phyloP scores from a whole-genome alignment of 2,329 filamentous ascomycete species.

The Cercospora zeae-maydis region DNA sequence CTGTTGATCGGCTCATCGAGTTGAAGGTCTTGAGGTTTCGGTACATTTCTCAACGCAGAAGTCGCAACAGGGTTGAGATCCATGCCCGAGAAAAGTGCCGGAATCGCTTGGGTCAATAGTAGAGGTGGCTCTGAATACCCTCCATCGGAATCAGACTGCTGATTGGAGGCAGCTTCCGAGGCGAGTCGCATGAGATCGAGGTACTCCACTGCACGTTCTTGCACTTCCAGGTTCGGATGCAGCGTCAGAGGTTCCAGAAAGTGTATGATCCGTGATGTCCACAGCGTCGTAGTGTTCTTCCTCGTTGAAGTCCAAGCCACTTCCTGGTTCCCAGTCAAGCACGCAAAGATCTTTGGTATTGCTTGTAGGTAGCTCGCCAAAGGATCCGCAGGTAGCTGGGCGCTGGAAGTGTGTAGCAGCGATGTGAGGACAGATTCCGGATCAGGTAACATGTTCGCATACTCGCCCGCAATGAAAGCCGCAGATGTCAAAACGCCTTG shows the following conservation, averaged over 20 bases:
- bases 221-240: conserved; percentile 87
- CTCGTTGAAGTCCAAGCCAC: conserved; percentile 68
- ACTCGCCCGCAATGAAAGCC: conserved; percentile 87
- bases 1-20: conserved; percentile 78
- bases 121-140: conserved; percentile 74
- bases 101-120: conserved; percentile 84
- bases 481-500: conserved; percentile 68
- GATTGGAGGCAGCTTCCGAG: conserved; percentile 71
- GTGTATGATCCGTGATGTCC: conserved; percentile 77
- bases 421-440: conserved; percentile 70
- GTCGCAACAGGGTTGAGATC: conserved; percentile 88
- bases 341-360: conserved; percentile 77
- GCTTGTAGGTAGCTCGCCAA: conserved; percentile 81
- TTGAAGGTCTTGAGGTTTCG: conserved; percentile 69
- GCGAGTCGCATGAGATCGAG: conserved; percentile 84
- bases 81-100: conserved; percentile 77
- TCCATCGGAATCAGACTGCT: conserved; percentile 54
- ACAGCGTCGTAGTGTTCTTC: conserved; percentile 69
- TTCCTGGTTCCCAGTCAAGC: conserved; percentile 62
- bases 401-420: conserved; percentile 65
- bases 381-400: conserved; percentile 58
- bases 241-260: conserved; percentile 73
- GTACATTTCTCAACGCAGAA: conserved; percentile 81
- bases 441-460: conserved; percentile 65
- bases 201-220: conserved; percentile 91